A percentile compares a stretch with the other conserved stretches of the same genome.
These are phyloP conservation scores for Petunia axillaris DNA, from an alignment of 257 asterid genomes.

Conservation along the genomic window DNA sequence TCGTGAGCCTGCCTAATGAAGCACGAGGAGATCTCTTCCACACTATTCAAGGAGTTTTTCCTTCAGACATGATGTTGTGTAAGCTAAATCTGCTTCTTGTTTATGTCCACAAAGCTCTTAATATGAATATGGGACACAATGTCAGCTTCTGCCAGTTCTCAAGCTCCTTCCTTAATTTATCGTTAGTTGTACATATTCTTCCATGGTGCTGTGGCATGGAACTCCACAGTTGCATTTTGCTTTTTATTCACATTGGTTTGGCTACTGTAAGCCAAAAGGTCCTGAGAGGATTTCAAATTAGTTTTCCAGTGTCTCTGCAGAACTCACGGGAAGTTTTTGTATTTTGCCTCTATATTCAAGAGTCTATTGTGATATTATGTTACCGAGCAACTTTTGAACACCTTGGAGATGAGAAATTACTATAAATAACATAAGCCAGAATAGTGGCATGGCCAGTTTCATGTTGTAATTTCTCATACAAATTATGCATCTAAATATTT, in stretches of 20 bases:
- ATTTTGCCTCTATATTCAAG: neutral
- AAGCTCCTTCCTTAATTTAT: slow-evolving; percentile 45
- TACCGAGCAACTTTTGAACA: neutral
- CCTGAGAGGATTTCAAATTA: neutral
- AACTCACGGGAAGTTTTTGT: neutral
- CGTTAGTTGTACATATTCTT: slow-evolving; percentile 45
- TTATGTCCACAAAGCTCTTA: slow-evolving; percentile 29
- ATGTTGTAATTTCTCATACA: slow-evolving; percentile 14
- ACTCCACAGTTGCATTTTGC: slow-evolving; percentile 35
- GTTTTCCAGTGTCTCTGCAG: neutral
- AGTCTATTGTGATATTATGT: neutral
- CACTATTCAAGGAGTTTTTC: slow-evolving; percentile 16
- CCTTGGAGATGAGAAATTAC: slow-evolving; percentile 12
- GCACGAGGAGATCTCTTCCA: slow-evolving; percentile 18
- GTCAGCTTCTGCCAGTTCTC: slow-evolving; percentile 49
- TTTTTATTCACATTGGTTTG: neutral
- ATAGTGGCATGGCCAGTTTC: neutral
- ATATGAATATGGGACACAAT: slow-evolving; percentile 30
- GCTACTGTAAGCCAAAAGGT: neutral
- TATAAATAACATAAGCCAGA: neutral
- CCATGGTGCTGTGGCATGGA: slow-evolving; percentile 39
- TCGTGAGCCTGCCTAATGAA: slow-evolving; percentile 42
- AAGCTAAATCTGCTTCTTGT: slow-evolving; percentile 30
- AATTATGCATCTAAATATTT: slow-evolving; percentile 10
- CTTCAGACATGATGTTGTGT: slow-evolving; percentile 15